Conservation (phyloP, 2,329 filamentous ascomycete species). For the Cercospora sp. region DNA sequence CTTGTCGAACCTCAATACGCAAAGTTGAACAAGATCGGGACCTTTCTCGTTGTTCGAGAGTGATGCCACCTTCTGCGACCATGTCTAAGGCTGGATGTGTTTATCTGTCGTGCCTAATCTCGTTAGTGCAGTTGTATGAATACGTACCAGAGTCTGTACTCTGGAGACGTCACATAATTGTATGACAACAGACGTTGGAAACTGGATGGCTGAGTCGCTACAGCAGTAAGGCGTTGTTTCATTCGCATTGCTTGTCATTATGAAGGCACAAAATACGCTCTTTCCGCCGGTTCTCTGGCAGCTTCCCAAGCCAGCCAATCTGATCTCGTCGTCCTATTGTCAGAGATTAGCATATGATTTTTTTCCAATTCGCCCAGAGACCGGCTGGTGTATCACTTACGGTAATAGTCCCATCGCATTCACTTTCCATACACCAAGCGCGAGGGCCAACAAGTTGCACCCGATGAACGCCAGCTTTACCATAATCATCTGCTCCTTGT, state of each 20-base stretch:
- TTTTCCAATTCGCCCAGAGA: background rate
- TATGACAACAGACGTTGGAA: background rate
- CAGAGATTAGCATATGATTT: conserved; percentile 27
- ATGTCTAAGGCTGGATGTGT: background rate
- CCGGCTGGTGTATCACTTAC: conserved; percentile 54
- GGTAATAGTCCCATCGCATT: conserved; percentile 94
- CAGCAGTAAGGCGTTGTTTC: background rate
- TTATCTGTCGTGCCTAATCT: background rate
- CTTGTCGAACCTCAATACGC: background rate
- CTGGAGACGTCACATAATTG: background rate
- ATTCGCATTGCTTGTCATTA: conserved; percentile 10
- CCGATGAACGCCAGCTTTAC: conserved; percentile 86
- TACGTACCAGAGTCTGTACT: background rate
- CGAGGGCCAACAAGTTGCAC: conserved; percentile 82
- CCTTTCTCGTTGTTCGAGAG: background rate
- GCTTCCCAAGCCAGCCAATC: conserved; percentile 98
- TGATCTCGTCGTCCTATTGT: conserved; percentile 78
- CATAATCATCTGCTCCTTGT: conserved; percentile 68
- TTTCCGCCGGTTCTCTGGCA: conserved; percentile 67
- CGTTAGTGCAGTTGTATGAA: background rate
- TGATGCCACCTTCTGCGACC: background rate
- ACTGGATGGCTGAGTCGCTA: background rate
- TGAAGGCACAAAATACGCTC: conserved; percentile 47
- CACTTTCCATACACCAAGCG: conserved; percentile 90
- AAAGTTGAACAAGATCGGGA: background rate